Conservation (phyloP, 148 eudicot species). For the Chenopodium album region DNA sequence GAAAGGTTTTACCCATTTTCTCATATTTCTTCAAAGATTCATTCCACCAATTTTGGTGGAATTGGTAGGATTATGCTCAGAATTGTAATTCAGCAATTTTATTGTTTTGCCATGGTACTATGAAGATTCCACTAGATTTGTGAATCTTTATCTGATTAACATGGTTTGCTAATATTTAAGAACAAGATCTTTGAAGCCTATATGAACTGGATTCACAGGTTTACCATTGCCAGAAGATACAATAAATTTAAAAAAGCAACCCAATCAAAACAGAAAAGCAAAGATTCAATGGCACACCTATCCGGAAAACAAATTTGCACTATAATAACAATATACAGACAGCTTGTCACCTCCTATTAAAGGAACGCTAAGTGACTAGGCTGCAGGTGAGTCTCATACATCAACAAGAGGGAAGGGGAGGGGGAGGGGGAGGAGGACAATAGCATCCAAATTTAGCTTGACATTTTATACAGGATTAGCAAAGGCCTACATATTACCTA, state of each 20-base stretch:
- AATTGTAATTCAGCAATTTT: too few species aligned
- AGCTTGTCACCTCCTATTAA: neutral
- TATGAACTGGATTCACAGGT: neutral
- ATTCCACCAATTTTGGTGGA: too few species aligned
- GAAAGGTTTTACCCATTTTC: too few species aligned
- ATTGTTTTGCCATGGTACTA: too few species aligned
- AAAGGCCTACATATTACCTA: neutral
- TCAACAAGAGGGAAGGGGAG: neutral
- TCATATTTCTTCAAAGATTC: too few species aligned
- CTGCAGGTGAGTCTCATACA: neutral
- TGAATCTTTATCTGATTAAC: neutral
- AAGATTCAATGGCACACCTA: too few species aligned
- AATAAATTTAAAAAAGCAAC: too few species aligned
- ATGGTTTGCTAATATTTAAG: neutral
- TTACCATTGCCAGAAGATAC: too few species aligned
- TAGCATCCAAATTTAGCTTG: neutral
- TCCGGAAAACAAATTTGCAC: neutral
- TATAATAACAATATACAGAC: neutral
- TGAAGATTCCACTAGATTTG: too few species aligned
- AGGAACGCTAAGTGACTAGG: neutral
- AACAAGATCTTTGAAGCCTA: neutral
- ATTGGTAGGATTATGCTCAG: too few species aligned
- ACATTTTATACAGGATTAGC: neutral
- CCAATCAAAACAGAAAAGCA: too few species aligned
- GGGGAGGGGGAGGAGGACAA: neutral